A percentile compares a stretch with the other conserved stretches of the same genome.
Evolutionary conservation across 2,329 filamentous ascomycete species (phyloP).

Genomic region (Pyrenochaeta sp.): DNA sequence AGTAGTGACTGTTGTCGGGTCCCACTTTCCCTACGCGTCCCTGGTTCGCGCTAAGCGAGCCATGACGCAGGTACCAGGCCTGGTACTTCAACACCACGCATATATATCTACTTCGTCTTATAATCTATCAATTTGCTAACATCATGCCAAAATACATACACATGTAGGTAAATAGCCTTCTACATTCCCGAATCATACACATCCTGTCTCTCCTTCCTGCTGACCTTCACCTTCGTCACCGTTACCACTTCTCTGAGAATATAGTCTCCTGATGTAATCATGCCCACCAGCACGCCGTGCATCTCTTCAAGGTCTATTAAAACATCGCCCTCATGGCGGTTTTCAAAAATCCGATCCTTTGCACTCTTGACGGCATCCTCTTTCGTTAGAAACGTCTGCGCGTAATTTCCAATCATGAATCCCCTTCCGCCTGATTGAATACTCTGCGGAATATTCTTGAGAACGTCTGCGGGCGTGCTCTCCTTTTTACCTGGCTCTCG

Average conservation of each 20-base stretch:
- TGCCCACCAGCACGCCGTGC: not conserved
- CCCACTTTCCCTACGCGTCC: slow-evolving; percentile 20
- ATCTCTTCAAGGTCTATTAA: not conserved
- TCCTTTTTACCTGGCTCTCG: not conserved
- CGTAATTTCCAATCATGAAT: not conserved
- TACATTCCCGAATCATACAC: not conserved
- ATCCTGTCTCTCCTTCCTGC: not conserved
- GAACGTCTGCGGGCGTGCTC: not conserved
- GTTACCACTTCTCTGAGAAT: not conserved
- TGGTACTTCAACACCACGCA: too few species aligned
- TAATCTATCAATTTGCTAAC: too few species aligned
- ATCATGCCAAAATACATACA: too few species aligned
- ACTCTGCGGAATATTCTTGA: too few species aligned
- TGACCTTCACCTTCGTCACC: not conserved
- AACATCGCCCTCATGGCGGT: not conserved
- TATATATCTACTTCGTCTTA: too few species aligned
- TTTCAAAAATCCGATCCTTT: not conserved
- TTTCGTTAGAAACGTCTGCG: not conserved
- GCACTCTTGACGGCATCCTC: not conserved
- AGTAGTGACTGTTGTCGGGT: slow-evolving; percentile 23
- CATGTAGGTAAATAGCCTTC: too few species aligned
- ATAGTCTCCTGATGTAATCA: not conserved
- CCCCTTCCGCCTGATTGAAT: not conserved
- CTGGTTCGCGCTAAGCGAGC: slow-evolving; percentile 24
- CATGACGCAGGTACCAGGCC: slow-evolving; percentile 26